Conservation (phyloP, 1,139 yeast species). For the Magnusiomyces ingens region DNA sequence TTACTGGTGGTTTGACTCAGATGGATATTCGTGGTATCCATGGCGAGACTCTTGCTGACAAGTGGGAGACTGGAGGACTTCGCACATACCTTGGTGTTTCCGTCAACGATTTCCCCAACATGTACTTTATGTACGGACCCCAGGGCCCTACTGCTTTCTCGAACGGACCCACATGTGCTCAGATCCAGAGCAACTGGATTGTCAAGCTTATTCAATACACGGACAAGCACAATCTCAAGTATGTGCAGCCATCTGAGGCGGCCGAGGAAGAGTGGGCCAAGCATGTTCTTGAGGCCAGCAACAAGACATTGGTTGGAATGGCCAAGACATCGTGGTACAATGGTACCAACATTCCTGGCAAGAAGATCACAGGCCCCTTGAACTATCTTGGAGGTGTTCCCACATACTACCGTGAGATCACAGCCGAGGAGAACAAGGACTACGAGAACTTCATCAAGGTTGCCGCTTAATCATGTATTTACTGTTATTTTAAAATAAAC, state of each 20-base stretch:
- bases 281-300: constrained; percentile 12
- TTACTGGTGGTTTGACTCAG: constrained; percentile 30
- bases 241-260: constrained; percentile 18
- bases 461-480: neutral
- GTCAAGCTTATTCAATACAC: constrained; percentile 18
- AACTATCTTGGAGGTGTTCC: constrained; percentile 17
- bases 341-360: constrained; percentile 17
- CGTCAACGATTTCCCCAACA: constrained; percentile 26
- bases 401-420: constrained; percentile 8
- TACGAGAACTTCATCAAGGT: constrained; percentile 12
- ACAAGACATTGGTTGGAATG: constrained; percentile 16
- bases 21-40: constrained; percentile 23
- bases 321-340: constrained; percentile 14
- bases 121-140: constrained; percentile 31
- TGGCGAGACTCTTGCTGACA: constrained; percentile 22
- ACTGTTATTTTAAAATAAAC: neutral
- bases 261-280: constrained; percentile 17
- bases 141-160: constrained; percentile 30
- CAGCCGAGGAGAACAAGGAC: constrained; percentile 6
- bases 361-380: constrained; percentile 13
- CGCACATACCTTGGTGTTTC: constrained; percentile 26
- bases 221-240: constrained; percentile 16
- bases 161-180: constrained; percentile 29
- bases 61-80: constrained; percentile 27
- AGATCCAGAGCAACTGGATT: constrained; percentile 25